These are phyloP conservation scores for Globisporangium cystogenes DNA, from an alignment of 352 stramenopile genomes.

Conservation along the genomic window DNA sequence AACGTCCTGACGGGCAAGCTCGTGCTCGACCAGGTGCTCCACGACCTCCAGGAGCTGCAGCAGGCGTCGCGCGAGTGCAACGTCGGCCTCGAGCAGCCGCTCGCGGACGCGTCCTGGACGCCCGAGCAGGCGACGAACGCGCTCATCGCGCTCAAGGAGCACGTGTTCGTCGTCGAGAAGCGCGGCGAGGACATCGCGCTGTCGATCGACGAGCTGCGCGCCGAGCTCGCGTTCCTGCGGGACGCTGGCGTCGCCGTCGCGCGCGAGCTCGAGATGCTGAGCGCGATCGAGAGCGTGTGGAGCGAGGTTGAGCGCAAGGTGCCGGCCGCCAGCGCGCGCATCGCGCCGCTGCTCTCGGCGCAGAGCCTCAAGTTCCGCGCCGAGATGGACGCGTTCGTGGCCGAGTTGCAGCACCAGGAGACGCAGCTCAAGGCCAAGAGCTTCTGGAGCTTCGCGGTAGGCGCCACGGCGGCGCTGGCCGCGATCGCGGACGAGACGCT, in stretches of 20 bases:
- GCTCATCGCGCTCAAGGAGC: slow-evolving; percentile 68
- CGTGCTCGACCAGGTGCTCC: slow-evolving; percentile 58
- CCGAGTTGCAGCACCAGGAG: slow-evolving; percentile 62
- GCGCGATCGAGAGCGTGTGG: slow-evolving; percentile 51
- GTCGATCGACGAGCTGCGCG: slow-evolving; percentile 61
- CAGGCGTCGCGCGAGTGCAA: slow-evolving; percentile 64
- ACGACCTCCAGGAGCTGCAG: slow-evolving; percentile 60
- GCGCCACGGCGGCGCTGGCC: slow-evolving; percentile 30
- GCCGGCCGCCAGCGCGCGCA: slow-evolving; percentile 51
- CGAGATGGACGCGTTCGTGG: slow-evolving; percentile 84
- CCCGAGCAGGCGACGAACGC: slow-evolving; percentile 55
- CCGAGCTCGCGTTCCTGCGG: slow-evolving; percentile 57
- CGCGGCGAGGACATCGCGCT: slow-evolving; percentile 53
- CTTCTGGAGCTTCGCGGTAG: slow-evolving; percentile 62
- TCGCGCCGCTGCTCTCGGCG: slow-evolving; percentile 52
- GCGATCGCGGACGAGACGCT: slow-evolving; percentile 35
- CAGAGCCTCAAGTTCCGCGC: slow-evolving; percentile 59
- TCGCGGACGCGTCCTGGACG: slow-evolving; percentile 50
- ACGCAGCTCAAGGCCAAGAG: slow-evolving; percentile 36
- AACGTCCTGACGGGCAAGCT: slow-evolving; percentile 82
- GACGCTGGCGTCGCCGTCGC: slow-evolving; percentile 47
- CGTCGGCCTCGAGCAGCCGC: slow-evolving; percentile 61
- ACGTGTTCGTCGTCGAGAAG: slow-evolving; percentile 78
- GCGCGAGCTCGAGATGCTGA: slow-evolving; percentile 52
- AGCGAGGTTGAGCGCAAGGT: slow-evolving; percentile 59